Evolutionary conservation across 306 rosid genomes (phyloP).

Genomic region (Rosa rugosa): DNA sequence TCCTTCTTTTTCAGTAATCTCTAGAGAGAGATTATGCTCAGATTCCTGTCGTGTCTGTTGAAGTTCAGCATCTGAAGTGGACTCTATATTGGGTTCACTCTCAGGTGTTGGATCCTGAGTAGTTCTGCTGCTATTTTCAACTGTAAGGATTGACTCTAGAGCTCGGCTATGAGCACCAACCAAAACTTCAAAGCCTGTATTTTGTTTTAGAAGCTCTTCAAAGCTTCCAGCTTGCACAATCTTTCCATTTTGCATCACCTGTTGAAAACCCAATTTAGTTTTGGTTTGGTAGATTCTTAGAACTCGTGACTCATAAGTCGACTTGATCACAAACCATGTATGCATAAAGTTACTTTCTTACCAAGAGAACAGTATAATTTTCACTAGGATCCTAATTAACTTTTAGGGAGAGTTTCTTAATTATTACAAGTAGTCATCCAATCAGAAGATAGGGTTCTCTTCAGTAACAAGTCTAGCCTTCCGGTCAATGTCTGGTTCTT

Average conservation of each 20-base stretch:
- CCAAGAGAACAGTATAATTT: not conserved
- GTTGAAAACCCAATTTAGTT: constrained; percentile 28
- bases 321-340: not conserved
- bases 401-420: not conserved
- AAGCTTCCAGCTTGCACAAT: constrained; percentile 84
- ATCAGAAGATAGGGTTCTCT: not conserved
- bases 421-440: not conserved
- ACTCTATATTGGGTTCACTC: constrained; percentile 39
- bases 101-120: constrained; percentile 37
- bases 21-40: constrained; percentile 54
- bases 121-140: constrained; percentile 58
- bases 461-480: not conserved
- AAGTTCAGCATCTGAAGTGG: constrained; percentile 40
- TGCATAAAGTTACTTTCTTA: not conserved
- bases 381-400: not conserved
- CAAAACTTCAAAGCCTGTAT: constrained; percentile 79
- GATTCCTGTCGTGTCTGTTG: constrained; percentile 39
- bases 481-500: not conserved
- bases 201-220: constrained; percentile 74
- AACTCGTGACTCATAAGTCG: not conserved
- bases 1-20: constrained; percentile 60
- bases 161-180: constrained; percentile 97
- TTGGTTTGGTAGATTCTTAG: constrained; percentile 1
- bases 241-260: constrained; percentile 95
- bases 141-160: constrained; percentile 63